Percentiles rank a stretch among this genome's conserved stretches.
Conservation (phyloP, 257 asterid genomes). For the Fraxinus quadrangulata region DNA sequence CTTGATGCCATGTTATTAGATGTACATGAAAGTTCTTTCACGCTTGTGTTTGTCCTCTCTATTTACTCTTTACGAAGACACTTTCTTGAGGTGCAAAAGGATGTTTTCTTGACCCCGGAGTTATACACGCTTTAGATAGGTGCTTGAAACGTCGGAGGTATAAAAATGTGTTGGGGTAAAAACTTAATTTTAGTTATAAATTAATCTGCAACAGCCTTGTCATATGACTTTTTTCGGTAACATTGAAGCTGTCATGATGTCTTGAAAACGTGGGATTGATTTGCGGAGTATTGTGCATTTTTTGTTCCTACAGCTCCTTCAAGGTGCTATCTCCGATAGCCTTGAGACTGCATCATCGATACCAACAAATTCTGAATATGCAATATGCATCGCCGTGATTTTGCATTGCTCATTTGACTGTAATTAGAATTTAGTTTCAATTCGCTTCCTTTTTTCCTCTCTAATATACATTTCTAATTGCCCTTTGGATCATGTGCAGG, state of each 20-base stretch:
- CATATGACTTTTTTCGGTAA: neutral
- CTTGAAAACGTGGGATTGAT: neutral
- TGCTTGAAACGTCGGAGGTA: neutral
- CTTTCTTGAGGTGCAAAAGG: neutral
- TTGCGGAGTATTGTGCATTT: neutral
- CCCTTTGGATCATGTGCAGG: no score
- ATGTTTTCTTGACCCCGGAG: neutral
- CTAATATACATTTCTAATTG: neutral
- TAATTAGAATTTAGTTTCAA: neutral
- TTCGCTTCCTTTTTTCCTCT: neutral
- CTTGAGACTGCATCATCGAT: neutral
- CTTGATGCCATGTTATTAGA: neutral
- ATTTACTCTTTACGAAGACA: neutral
- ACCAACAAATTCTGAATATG: neutral
- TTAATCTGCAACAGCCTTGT: neutral
- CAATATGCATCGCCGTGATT: neutral
- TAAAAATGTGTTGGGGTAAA: neutral
- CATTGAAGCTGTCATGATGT: neutral
- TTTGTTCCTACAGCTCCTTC: neutral
- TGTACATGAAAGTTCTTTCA: conserved; percentile 6
- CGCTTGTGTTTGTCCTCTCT: neutral
- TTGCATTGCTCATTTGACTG: neutral
- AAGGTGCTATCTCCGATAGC: neutral
- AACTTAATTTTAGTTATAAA: neutral
- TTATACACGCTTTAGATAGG: neutral